A percentile compares a stretch with the other conserved stretches of the same genome.
Evolutionary conservation across 2,329 filamentous ascomycete genomes (phyloP).

Genomic region (Colletotrichum truncatum): DNA sequence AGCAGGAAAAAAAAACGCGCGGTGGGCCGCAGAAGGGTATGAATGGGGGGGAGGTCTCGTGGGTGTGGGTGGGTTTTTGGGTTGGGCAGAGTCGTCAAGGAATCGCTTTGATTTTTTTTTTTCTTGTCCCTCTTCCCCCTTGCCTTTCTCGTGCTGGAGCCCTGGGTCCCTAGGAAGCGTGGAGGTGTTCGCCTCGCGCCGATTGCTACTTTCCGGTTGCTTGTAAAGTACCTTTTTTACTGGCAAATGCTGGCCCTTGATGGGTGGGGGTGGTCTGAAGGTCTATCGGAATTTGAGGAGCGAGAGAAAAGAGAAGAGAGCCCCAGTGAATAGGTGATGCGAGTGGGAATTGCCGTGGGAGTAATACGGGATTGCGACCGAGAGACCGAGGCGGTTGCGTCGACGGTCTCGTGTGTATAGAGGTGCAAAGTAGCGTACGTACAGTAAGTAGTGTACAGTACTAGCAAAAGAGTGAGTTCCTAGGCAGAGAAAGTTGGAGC

Average conservation of each 20-base stretch:
- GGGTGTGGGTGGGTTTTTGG: constrained; percentile 30
- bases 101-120: not conserved
- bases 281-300: constrained; percentile 28
- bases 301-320: constrained; percentile 26
- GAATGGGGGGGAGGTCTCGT: constrained; percentile 17
- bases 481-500: no score
- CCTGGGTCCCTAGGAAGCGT: not conserved
- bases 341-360: constrained; percentile 25
- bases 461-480: no score
- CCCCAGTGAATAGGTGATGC: constrained; percentile 23
- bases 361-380: constrained; percentile 29
- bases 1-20: constrained; percentile 10
- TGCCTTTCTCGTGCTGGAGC: not conserved
- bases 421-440: no score
- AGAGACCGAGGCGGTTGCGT: constrained; percentile 16
- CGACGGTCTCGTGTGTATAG: constrained; percentile 11
- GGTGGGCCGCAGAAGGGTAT: constrained; percentile 23
- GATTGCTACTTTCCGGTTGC: not conserved
- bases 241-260: constrained; percentile 14
- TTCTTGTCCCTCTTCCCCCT: not conserved
- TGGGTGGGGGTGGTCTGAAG: constrained; percentile 19
- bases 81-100: constrained; percentile 32
- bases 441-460: not conserved
- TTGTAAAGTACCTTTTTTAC: not conserved
- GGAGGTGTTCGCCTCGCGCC: not conserved